These are phyloP conservation scores for Yarrowia galli DNA, from an alignment of 1,139 yeast genomes.

Conservation along the genomic window DNA sequence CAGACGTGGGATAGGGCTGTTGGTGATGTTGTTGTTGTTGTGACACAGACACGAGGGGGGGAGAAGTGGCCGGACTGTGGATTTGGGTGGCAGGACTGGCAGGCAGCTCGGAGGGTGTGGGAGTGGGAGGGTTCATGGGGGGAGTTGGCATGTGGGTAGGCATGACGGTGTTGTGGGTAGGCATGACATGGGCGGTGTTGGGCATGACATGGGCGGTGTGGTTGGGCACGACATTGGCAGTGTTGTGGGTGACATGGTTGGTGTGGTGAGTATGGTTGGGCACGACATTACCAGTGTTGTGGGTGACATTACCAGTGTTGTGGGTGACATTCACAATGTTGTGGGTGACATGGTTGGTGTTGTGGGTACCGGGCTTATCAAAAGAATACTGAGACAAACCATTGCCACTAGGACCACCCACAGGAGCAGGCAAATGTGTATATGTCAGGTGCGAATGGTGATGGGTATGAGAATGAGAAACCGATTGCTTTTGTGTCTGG, in stretches of 20 bases:
- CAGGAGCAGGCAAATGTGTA: constrained; percentile 17
- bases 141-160: neutral
- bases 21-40: too few relatives aligned
- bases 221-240: neutral
- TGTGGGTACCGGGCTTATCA: neutral
- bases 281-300: neutral
- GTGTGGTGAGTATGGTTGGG: neutral
- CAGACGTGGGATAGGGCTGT: neutral
- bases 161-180: too few relatives aligned
- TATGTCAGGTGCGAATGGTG: constrained; percentile 6
- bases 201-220: neutral
- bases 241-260: neutral
- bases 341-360: neutral
- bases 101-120: constrained; percentile 12
- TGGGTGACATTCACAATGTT: neutral
- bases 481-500: neutral
- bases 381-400: constrained; percentile 3
- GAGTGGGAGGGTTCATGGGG: constrained; percentile 7
- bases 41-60: neutral
- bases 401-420: neutral
- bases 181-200: neutral
- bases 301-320: neutral
- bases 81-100: neutral
- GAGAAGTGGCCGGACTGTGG: constrained; percentile 5
- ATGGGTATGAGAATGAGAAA: neutral